Evolutionary conservation across 371 early-diverging fungal genomes (phyloP), one percentile per base, ranked within the genome.

Genomic region (Dinochytrium kinnereticum): DNA sequence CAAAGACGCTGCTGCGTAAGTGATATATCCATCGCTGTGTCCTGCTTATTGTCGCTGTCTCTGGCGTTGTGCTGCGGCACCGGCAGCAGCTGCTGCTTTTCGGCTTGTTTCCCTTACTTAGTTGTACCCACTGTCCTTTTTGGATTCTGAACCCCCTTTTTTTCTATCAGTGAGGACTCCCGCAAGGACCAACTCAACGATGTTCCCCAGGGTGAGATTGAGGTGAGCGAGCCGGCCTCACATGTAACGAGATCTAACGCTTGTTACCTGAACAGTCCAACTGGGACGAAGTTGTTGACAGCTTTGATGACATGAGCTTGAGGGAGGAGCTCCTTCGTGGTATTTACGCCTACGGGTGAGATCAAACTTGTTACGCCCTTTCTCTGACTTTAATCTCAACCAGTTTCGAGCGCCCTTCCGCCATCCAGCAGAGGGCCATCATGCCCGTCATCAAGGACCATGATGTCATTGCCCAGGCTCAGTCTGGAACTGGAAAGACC

Each of bases 401-500:
- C 61, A 81, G 77, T 76, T 88, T 82, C 70, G 96, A 95, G 82
- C 90, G 91, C 74, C 99, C 99, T 31, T 97, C 98, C 28, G 95
- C 97, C 68, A 98, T 99, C 81, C 99, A 99, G 86, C 95, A 97
- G 87, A 90, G 97, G 82, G 98, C 99, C 38, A 99, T 99, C 80
- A 84, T 90, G 69, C 97, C 97, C 69, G 93, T 99, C 76, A 88
- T 95, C 70, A 91, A 89, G 76, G 96, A 95, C 55, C 91, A 92
- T 72, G 98, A 99, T 87, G 98, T 99, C 66, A 98, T 98, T 81
- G 98, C 99, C 59, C 99, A 99, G 87, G 99, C 99, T 40, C 65
- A 74, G 40, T 98, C 99, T 69, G 99, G 99, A 85, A 99, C 99
- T 76, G 99, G 99, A 87, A 99, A 99, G 90, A 99, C 99, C 0